Evolutionary conservation across 2,329 filamentous ascomycete species (phyloP).

Genomic region (Akanthomyces lecanii): DNA sequence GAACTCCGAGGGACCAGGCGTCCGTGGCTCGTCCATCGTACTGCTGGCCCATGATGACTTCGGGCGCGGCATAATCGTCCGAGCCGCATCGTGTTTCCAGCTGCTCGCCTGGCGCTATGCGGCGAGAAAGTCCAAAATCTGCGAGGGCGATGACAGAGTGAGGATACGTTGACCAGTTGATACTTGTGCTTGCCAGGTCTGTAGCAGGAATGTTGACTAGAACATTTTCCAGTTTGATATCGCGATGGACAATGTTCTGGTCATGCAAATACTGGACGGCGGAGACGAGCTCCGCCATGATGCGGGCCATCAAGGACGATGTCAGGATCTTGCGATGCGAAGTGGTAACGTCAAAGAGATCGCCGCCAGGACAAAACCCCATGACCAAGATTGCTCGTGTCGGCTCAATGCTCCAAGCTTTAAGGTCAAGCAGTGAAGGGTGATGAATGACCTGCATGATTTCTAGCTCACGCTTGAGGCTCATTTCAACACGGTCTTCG

Average conservation of each 20-base stretch:
- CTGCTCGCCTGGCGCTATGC: conserved; percentile 79
- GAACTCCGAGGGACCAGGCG: conserved; percentile 90
- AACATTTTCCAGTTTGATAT: conserved; percentile 96
- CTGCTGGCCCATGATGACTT: conserved; percentile 90
- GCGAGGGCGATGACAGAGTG: conserved; percentile 83
- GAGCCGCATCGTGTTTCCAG: conserved; percentile 93
- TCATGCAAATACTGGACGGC: conserved; percentile 84
- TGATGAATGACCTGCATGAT: conserved; percentile 86
- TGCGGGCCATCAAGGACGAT: conserved; percentile 68
- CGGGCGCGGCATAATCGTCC: conserved; percentile 94
- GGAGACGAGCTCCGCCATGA: conserved; percentile 84
- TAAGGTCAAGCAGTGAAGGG: conserved; percentile 84
- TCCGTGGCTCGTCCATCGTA: conserved; percentile 92
- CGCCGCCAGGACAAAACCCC: conserved; percentile 88
- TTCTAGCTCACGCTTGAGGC: conserved; percentile 88
- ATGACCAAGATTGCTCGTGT: conserved; percentile 80
- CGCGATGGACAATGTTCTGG: conserved; percentile 84
- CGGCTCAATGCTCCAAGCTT: conserved; percentile 83
- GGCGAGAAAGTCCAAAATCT: conserved; percentile 83
- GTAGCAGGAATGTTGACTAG: conserved; percentile 76
- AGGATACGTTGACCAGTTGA: conserved; percentile 71
- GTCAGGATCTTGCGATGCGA: conserved; percentile 64
- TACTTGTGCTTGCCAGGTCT: conserved; percentile 58
- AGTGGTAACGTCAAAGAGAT: conserved; percentile 89
- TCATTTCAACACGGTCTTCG: conserved; percentile 88